A percentile compares a stretch with the other conserved stretches of the same genome.
phyloP scores from a whole-genome alignment of 2,329 filamentous ascomycete genomes.

The Emmonsiellopsis sp. region DNA sequence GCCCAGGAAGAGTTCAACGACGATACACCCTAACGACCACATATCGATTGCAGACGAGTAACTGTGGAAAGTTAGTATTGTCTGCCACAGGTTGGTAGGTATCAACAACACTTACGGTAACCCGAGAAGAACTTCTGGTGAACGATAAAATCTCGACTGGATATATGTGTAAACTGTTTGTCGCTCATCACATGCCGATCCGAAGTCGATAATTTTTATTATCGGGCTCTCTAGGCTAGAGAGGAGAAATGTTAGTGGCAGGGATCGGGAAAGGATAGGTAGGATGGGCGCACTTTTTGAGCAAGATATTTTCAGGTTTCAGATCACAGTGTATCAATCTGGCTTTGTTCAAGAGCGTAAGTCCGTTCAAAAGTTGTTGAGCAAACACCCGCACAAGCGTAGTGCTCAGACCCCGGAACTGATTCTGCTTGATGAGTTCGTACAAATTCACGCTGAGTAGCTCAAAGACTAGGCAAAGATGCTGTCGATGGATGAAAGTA shows the following conservation, averaged over 20 bases:
- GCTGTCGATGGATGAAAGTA: slow-evolving; percentile 95
- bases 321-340: slow-evolving; percentile 95
- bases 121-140: slow-evolving; percentile 89
- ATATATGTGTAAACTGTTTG: slow-evolving; percentile 99
- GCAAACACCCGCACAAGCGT: slow-evolving; percentile 95
- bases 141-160: slow-evolving; percentile 95
- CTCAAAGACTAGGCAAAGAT: slow-evolving; percentile 94
- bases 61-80: slow-evolving; percentile 19
- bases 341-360: slow-evolving; percentile 89
- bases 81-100: not conserved
- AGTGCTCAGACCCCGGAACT: slow-evolving; percentile 93
- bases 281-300: slow-evolving; percentile 63
- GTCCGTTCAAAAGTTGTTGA: slow-evolving; percentile 86
- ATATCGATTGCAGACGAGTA: slow-evolving; percentile 99
- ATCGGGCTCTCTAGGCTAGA: slow-evolving; percentile 83
- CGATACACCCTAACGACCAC: slow-evolving; percentile 98
- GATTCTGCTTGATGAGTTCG: slow-evolving; percentile 98
- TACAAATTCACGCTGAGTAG: slow-evolving; percentile 95
- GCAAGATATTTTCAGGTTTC: slow-evolving; percentile 93
- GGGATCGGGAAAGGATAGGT: not conserved
- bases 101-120: slow-evolving; percentile 49
- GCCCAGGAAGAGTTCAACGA: slow-evolving; percentile 92
- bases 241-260: not conserved
- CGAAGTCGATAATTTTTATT: slow-evolving; percentile 99
- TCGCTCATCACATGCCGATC: slow-evolving; percentile 93